Conservation (phyloP, 495 filamentous ascomycete genomes). For the Neurospora sublineolata region DNA sequence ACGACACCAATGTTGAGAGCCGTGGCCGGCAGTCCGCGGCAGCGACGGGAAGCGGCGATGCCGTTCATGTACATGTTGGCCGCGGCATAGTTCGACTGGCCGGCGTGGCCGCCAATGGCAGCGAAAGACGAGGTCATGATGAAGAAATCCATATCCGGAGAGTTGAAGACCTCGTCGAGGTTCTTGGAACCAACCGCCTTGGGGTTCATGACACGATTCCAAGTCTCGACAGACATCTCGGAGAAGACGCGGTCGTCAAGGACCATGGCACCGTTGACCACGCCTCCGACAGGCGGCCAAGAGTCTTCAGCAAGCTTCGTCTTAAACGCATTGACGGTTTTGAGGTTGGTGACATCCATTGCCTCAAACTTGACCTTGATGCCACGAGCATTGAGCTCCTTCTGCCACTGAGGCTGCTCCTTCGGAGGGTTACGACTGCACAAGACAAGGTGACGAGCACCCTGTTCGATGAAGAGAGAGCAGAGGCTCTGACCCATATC, state of each 20-base stretch:
- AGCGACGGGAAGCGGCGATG: constrained; percentile 25
- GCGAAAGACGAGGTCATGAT: constrained; percentile 40
- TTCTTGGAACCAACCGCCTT: constrained; percentile 34
- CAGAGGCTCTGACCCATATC: constrained; percentile 49
- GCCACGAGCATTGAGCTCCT: constrained; percentile 21
- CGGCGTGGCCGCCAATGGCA: constrained; percentile 33
- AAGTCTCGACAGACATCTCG: constrained; percentile 32
- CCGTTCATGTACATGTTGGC: constrained; percentile 47
- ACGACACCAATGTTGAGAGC: constrained; percentile 47
- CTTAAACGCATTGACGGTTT: constrained; percentile 19
- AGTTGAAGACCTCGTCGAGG: constrained; percentile 24
- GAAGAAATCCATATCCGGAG: constrained; percentile 32
- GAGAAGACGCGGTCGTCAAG: constrained; percentile 37
- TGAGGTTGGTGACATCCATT: constrained; percentile 24
- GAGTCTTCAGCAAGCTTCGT: constrained; percentile 10
- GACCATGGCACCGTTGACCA: constrained; percentile 45
- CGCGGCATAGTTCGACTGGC: constrained; percentile 45
- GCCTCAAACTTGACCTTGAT: constrained; percentile 23
- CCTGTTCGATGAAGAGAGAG: constrained; percentile 42
- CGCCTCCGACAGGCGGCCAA: constrained; percentile 31
- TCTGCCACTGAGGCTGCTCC: constrained; percentile 27
- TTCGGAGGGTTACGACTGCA: constrained; percentile 43
- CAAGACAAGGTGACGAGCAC: constrained; percentile 43
- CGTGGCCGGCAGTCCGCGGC: constrained; percentile 23
- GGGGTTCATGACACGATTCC: constrained; percentile 31